phyloP scores from a whole-genome alignment of 257 asterid species.

The Ligustrum vulgare region DNA sequence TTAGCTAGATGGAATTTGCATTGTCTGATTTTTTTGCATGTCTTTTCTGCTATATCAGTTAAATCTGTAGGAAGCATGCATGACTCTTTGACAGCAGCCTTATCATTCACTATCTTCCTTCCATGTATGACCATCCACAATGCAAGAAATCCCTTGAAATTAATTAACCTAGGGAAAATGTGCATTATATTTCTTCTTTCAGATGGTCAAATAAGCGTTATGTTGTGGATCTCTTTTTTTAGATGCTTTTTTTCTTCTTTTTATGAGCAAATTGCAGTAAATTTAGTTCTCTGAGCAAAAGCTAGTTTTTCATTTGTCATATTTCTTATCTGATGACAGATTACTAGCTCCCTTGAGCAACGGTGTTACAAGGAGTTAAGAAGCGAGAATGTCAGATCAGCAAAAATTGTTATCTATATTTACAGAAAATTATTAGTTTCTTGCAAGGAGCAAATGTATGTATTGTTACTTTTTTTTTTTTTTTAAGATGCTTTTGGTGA shows the following conservation, averaged over 20 bases:
- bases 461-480: slow-evolving; percentile 5
- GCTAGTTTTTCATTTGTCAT: slow-evolving; percentile 6
- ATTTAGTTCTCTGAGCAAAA: slow-evolving; percentile 15
- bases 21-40: not conserved
- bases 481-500: not conserved
- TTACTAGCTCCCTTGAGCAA: slow-evolving; percentile 84
- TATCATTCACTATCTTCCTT: not conserved
- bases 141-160: not conserved
- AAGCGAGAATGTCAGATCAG: slow-evolving; percentile 66
- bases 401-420: slow-evolving; percentile 75
- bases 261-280: too few species aligned
- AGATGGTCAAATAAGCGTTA: not conserved
- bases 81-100: not conserved
- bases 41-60: not conserved
- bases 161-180: not conserved
- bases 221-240: too few species aligned
- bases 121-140: not conserved
- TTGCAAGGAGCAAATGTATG: slow-evolving; percentile 97
- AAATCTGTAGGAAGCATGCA: not conserved
- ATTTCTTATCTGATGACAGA: slow-evolving; percentile 49
- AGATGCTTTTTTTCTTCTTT: not conserved
- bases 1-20: too few species aligned
- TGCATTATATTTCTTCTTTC: not conserved
- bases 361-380: slow-evolving; percentile 94
- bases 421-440: slow-evolving; percentile 76